These are phyloP conservation scores for Dendrothele bispora DNA, from an alignment of 768 basidiomycete genomes.

Conservation along the genomic window DNA sequence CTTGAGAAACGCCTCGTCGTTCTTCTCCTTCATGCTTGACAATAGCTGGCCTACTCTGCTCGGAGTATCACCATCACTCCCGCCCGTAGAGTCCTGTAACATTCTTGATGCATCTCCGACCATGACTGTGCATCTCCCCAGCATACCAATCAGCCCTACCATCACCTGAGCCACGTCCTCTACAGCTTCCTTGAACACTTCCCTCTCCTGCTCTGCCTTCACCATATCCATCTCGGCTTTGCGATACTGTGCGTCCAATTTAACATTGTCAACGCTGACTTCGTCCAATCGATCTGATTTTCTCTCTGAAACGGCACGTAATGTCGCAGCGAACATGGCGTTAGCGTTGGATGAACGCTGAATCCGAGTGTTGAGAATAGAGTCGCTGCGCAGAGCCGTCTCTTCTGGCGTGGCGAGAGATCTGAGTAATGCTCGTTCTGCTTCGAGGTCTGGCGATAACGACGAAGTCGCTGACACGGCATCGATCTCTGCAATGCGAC, in stretches of 20 bases:
- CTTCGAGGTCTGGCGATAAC: slow-evolving; percentile 60
- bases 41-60: slow-evolving; percentile 53
- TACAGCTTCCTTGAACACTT: slow-evolving; percentile 61
- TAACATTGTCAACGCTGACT: slow-evolving; percentile 63
- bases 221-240: slow-evolving; percentile 71
- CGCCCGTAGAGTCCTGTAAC: slow-evolving; percentile 29
- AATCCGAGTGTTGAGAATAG: slow-evolving; percentile 55
- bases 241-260: slow-evolving; percentile 62
- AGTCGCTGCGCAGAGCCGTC: slow-evolving; percentile 56
- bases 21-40: slow-evolving; percentile 57
- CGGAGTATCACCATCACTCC: slow-evolving; percentile 37
- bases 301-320: slow-evolving; percentile 80
- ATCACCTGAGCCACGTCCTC: slow-evolving; percentile 65
- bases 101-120: slow-evolving; percentile 56
- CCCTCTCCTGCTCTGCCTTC: slow-evolving; percentile 65
- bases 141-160: slow-evolving; percentile 74
- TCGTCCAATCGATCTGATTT: slow-evolving; percentile 80
- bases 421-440: slow-evolving; percentile 69
- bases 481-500: slow-evolving; percentile 59
- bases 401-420: slow-evolving; percentile 74
- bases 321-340: slow-evolving; percentile 83
- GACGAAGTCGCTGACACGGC: slow-evolving; percentile 32
- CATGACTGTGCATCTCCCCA: slow-evolving; percentile 75
- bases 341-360: slow-evolving; percentile 72
- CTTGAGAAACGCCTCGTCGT: slow-evolving; percentile 66